Evolutionary conservation across 208 protist genomes (phyloP).

Genomic region (Vickermania spadyakhi): DNA sequence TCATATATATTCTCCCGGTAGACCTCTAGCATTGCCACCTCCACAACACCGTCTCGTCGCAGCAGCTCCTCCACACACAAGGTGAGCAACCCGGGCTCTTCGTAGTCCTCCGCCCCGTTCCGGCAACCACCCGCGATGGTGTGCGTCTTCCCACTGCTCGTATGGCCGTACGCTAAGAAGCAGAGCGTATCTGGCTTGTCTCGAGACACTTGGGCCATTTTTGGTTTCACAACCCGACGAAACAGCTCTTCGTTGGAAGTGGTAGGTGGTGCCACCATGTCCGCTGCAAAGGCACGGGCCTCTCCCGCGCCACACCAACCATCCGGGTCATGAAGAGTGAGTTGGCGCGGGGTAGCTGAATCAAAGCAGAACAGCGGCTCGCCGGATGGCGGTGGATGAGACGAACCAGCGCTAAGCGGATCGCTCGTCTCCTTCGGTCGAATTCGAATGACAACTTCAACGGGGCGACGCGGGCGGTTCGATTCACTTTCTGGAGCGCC

Average conservation of each 20-base stretch:
- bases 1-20: conserved; percentile 79
- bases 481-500: too few relatives aligned
- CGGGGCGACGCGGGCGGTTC: too few relatives aligned
- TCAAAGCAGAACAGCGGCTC: too few relatives aligned
- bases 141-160: conserved; percentile 84
- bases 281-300: conserved; percentile 19
- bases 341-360: not conserved
- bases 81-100: conserved; percentile 63
- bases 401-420: too few relatives aligned
- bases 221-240: conserved; percentile 36
- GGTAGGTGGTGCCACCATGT: conserved; percentile 26
- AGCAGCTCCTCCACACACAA: conserved; percentile 62
- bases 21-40: conserved; percentile 82
- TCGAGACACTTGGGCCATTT: conserved; percentile 19
- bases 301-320: not conserved
- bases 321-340: not conserved
- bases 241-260: conserved; percentile 58
- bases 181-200: conserved; percentile 72
- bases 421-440: too few relatives aligned
- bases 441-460: not conserved
- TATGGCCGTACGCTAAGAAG: conserved; percentile 85
- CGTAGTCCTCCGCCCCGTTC: not conserved
- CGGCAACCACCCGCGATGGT: conserved; percentile 54
- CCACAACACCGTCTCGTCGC: conserved; percentile 54
- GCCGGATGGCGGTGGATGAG: too few relatives aligned